Base-by-base conservation (phyloP, 805 yeast genomes). In the Nakazawaea wickerhamii region DNA sequence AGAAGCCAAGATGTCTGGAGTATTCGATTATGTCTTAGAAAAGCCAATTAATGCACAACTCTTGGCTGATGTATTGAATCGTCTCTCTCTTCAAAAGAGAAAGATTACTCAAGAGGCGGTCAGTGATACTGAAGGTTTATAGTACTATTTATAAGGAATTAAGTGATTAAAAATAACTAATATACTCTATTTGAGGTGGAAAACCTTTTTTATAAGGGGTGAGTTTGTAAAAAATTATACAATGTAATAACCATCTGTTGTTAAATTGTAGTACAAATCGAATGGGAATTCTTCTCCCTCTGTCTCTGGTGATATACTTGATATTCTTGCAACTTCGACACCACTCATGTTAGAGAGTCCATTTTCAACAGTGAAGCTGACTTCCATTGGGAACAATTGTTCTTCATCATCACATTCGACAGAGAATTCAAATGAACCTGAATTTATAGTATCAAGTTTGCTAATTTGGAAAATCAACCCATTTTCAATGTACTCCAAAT, bases 381-480 rank as follows among this genome's bases (percentile, higher is more conserved):
- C 75, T 54, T 79, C 79, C 70, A 91, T 78, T 47, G 99, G 99
- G 84, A 89, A 91, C 54, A 91, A 68, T 10, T 78, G 73, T 48
- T 89, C 95, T 62, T 91, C 97, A 49, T 75, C 78, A 30, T 72
- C 81, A 15, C 81, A 84, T 50, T 81, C 83, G 46, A 87, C 77
- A 7, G 81, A 61, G 58, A 93, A 81, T 59, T 86, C 95, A 60
- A 93, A 81, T 34, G 86, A 79, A 35, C 90, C 96, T 20, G 74
- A 68, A 4, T 77, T 67, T 17, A 75, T 64, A 23, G 63, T 59
- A 19, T 49, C 58, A 22, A 88, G 65, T 30, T 67, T 64, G 13
- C 73, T 77, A 38, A 90, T 67, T 42, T 73, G 72, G 67, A 95
- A 79, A 30, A 77, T 68, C 36, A 85, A 64, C 20, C 95, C 95